These are phyloP conservation scores for Candida gorgasii DNA, from an alignment of 805 yeast species.

Conservation along the genomic window DNA sequence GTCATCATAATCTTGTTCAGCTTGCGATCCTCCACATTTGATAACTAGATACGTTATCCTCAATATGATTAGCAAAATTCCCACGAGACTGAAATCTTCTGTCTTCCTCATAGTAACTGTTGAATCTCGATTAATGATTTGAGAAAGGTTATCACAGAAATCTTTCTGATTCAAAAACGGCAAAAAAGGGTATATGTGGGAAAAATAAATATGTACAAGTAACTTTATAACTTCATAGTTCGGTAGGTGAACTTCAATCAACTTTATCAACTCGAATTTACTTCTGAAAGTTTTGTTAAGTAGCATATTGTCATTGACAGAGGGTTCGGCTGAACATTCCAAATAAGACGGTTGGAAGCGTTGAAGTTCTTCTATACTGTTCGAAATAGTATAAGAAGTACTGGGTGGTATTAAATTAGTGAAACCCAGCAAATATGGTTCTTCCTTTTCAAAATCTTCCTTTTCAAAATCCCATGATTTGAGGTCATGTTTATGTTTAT, in stretches of 20 bases:
- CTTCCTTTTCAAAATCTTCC: too few relatives aligned
- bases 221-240: neutral
- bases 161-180: slow-evolving; percentile 44
- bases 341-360: neutral
- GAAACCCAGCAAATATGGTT: neutral
- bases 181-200: slow-evolving; percentile 43
- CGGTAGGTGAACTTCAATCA: slow-evolving; percentile 7
- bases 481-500: neutral
- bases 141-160: slow-evolving; percentile 21
- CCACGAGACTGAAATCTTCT: slow-evolving; percentile 35
- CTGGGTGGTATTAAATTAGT: neutral
- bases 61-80: slow-evolving; percentile 32
- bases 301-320: neutral
- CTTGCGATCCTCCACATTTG: slow-evolving; percentile 15
- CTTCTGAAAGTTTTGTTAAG: neutral
- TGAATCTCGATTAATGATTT: neutral
- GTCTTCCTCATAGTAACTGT: slow-evolving; percentile 22
- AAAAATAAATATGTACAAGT: slow-evolving; percentile 28
- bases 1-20: slow-evolving; percentile 17
- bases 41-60: slow-evolving; percentile 36
- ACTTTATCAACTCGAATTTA: neutral
- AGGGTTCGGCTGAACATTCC: neutral
- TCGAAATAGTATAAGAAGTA: too few relatives aligned
- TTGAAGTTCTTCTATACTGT: neutral
- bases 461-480: neutral